These are phyloP conservation scores for Aspergillus niger DNA, from an alignment of 2,329 filamentous ascomycete genomes.

Conservation along the genomic window DNA sequence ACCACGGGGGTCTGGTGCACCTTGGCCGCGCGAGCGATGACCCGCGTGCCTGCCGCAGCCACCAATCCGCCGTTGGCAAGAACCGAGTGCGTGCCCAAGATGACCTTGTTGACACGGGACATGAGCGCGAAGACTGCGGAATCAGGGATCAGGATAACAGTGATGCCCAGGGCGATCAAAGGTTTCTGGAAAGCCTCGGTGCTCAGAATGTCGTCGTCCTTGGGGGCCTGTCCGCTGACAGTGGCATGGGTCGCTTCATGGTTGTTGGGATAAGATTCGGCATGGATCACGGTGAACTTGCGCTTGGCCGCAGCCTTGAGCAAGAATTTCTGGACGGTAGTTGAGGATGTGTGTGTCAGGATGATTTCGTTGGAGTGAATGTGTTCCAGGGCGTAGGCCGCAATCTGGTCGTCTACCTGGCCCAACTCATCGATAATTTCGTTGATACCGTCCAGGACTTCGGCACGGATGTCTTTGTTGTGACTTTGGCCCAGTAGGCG, in stretches of 20 bases:
- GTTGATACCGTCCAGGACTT: conserved; percentile 90
- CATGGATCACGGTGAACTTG: conserved; percentile 87
- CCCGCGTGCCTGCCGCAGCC: conserved; percentile 77
- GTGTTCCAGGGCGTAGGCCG: conserved; percentile 82
- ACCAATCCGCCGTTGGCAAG: conserved; percentile 86
- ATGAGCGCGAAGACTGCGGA: conserved; percentile 89
- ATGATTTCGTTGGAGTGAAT: conserved; percentile 93
- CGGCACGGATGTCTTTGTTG: conserved; percentile 73
- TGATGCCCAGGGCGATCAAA: conserved; percentile 74
- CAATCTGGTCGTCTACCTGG: conserved; percentile 90
- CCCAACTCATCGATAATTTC: conserved; percentile 96
- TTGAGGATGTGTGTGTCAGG: conserved; percentile 81
- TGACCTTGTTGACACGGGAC: conserved; percentile 92
- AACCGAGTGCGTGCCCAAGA: conserved; percentile 83
- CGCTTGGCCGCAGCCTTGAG: conserved; percentile 84
- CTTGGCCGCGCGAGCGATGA: conserved; percentile 81
- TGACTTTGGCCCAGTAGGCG: conserved; percentile 31
- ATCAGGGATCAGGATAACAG: conserved; percentile 81
- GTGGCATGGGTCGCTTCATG: conserved; percentile 64
- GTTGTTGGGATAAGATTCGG: conserved; percentile 71
- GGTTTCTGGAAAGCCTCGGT: conserved; percentile 70
- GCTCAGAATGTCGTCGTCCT: conserved; percentile 51
- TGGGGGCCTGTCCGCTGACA: conserved; percentile 56
- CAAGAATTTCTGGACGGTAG: conserved; percentile 86
- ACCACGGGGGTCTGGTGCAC: conserved; percentile 82